Conservation (phyloP, 73 alveolate species). For the Paramecium bursaria region DNA sequence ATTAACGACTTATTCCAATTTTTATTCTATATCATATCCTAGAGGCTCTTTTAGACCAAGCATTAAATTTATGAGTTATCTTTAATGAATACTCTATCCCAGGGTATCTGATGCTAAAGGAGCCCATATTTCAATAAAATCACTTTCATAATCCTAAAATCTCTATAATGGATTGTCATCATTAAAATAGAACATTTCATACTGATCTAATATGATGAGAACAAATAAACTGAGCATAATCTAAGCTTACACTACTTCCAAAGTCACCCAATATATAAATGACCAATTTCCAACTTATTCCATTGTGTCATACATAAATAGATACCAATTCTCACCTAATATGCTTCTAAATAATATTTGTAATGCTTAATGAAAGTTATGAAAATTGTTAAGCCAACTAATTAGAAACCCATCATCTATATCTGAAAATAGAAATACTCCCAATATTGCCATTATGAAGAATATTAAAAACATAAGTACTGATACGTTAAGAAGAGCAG, state of each 20-base stretch:
- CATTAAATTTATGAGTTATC: constrained; percentile 21
- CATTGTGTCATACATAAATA: constrained; percentile 75
- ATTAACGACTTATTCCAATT: not conserved
- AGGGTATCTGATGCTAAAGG: constrained; percentile 16
- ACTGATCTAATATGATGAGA: constrained; percentile 75
- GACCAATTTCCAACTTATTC: constrained; percentile 47
- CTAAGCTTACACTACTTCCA: constrained; percentile 63
- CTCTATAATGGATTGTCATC: constrained; percentile 73
- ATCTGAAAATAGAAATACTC: constrained; percentile 84
- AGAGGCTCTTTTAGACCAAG: constrained; percentile 37
- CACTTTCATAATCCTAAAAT: constrained; percentile 70
- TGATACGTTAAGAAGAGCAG: constrained; percentile 90
- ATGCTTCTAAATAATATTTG: constrained; percentile 79
- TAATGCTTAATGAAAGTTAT: constrained; percentile 79
- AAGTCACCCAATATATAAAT: constrained; percentile 68
- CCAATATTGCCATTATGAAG: constrained; percentile 94
- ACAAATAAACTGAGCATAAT: constrained; percentile 78
- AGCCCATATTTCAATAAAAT: constrained; percentile 64
- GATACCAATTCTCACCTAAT: constrained; percentile 87
- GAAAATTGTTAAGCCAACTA: constrained; percentile 80
- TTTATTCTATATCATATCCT: constrained; percentile 56
- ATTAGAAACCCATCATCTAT: constrained; percentile 66
- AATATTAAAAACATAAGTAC: constrained; percentile 85
- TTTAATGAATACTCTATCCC: constrained; percentile 55
- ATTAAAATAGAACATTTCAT: constrained; percentile 72